Percentiles rank a stretch among this genome's conserved stretches.
Evolutionary conservation across 2,329 filamentous ascomycete species (phyloP).

Genomic region (Aureobasidium sp.): DNA sequence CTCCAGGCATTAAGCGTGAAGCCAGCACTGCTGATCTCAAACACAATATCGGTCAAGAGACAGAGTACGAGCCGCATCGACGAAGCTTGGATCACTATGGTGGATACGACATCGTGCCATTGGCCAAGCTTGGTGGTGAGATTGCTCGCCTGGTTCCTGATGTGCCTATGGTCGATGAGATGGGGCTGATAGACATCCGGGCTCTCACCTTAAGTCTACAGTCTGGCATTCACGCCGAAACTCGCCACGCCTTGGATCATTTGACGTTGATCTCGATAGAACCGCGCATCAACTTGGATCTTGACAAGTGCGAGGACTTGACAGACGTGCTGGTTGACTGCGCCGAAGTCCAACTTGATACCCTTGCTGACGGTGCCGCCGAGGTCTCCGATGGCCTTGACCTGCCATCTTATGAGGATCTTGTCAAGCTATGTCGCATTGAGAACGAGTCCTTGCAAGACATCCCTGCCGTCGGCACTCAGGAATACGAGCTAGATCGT

Average conservation of each 20-base stretch:
- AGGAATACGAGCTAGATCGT: constrained; percentile 73
- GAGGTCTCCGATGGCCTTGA: constrained; percentile 83
- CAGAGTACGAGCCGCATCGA: constrained; percentile 12
- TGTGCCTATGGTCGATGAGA: constrained; percentile 63
- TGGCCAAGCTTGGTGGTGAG: constrained; percentile 56
- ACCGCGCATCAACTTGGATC: constrained; percentile 52
- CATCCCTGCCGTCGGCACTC: constrained; percentile 63
- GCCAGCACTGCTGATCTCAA: constrained; percentile 8
- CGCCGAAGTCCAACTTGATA: constrained; percentile 78
- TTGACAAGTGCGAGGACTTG: constrained; percentile 76
- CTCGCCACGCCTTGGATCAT: constrained; percentile 82
- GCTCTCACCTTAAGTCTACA: constrained; percentile 84
- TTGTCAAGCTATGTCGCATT: constrained; percentile 65
- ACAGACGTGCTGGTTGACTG: constrained; percentile 84
- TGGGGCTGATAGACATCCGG: constrained; percentile 84
- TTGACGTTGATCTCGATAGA: constrained; percentile 64
- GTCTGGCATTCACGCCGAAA: constrained; percentile 80
- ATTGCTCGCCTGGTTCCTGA: constrained; percentile 64
- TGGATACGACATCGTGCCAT: constrained; percentile 60
- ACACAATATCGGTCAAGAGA: constrained; percentile 4
- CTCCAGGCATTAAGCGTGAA: constrained; percentile 14
- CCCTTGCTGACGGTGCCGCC: constrained; percentile 73
- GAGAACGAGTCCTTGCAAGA: constrained; percentile 68
- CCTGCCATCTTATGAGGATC: constrained; percentile 78
- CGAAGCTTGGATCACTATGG: constrained; percentile 41